These are phyloP conservation scores for Yamadazyma paraphyllophila DNA, from an alignment of 805 yeast species.

Conservation along the genomic window DNA sequence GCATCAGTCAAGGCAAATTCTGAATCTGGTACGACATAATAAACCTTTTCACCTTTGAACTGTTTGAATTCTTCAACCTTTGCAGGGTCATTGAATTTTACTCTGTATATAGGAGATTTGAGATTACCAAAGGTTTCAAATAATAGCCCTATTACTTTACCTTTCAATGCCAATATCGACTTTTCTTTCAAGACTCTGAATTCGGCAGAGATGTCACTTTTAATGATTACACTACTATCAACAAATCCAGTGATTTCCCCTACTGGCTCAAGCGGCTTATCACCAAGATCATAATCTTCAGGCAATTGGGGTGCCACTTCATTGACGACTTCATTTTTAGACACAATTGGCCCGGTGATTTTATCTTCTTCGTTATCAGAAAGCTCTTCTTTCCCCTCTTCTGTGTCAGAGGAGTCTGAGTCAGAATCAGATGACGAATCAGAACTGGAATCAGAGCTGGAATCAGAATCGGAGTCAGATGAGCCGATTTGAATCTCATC, in stretches of 20 bases:
- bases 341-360: constrained; percentile 62
- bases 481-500: constrained; percentile 25
- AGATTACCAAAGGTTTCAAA: constrained; percentile 90
- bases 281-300: constrained; percentile 56
- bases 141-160: constrained; percentile 70
- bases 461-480: constrained; percentile 7
- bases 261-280: constrained; percentile 67
- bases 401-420: constrained; percentile 12
- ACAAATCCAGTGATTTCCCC: constrained; percentile 71
- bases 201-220: constrained; percentile 78
- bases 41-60: constrained; percentile 57
- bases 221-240: constrained; percentile 68
- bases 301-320: constrained; percentile 71
- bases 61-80: constrained; percentile 47
- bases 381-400: constrained; percentile 38
- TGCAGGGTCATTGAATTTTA: constrained; percentile 57
- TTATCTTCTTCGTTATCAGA: constrained; percentile 49
- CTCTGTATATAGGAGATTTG: constrained; percentile 76
- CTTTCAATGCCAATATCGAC: constrained; percentile 75
- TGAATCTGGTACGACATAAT: constrained; percentile 77
- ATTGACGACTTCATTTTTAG: constrained; percentile 73
- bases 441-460: constrained; percentile 12
- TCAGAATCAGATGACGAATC: neutral
- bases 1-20: constrained; percentile 74
- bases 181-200: constrained; percentile 78